Evolutionary conservation across 1,284 basidiomycete genomes (phyloP).

Genomic region (Puccinia triticina): DNA sequence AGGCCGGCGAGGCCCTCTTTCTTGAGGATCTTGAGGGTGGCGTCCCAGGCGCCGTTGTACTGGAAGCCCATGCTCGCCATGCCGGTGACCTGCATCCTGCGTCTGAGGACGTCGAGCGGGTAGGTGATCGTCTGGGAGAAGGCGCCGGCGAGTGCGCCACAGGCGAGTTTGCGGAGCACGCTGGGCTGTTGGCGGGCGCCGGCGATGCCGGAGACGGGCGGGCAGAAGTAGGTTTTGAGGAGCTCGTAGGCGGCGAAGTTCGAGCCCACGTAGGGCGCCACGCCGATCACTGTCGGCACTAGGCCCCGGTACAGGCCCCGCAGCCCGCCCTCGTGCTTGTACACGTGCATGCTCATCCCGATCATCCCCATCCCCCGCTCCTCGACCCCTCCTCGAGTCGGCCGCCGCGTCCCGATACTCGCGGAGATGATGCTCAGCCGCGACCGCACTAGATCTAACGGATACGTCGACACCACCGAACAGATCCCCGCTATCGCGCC

Average conservation of each 20-base stretch:
- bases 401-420: conserved; percentile 63
- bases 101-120: conserved; percentile 87
- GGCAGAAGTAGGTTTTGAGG: conserved; percentile 56
- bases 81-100: conserved; percentile 94
- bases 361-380: conserved; percentile 66
- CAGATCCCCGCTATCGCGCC: conserved; percentile 89
- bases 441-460: conserved; percentile 88
- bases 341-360: conserved; percentile 85
- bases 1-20: conserved; percentile 75
- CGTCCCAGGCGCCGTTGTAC: conserved; percentile 78
- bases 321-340: conserved; percentile 85
- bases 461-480: conserved; percentile 88
- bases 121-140: conserved; percentile 93
- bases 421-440: conserved; percentile 88
- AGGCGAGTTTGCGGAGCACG: conserved; percentile 60
- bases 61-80: conserved; percentile 70
- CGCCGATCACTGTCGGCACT: conserved; percentile 82
- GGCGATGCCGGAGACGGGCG: conserved; percentile 54
- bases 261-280: conserved; percentile 79
- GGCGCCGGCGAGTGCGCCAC: conserved; percentile 65
- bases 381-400: not conserved
- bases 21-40: conserved; percentile 70
- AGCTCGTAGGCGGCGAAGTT: conserved; percentile 60
- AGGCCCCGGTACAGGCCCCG: conserved; percentile 84
- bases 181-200: conserved; percentile 51